These are phyloP conservation scores for Lunasporangiospora selenospora DNA, from an alignment of 192 early-diverging fungal species.

Conservation along the genomic window DNA sequence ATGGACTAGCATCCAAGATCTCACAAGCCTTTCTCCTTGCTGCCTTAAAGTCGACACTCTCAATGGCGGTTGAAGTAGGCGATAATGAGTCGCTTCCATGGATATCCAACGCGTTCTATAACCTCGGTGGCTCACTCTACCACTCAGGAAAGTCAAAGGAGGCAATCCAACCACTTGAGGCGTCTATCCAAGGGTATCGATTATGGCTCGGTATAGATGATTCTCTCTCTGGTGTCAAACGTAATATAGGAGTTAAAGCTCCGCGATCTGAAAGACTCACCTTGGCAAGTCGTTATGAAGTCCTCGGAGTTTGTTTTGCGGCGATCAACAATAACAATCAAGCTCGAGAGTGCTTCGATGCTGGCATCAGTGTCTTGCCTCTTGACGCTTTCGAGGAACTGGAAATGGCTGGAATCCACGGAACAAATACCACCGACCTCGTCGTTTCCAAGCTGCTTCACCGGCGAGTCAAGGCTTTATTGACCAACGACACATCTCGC, in stretches of 20 bases:
- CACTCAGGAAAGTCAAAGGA: conserved; percentile 20
- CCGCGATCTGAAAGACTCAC: background rate
- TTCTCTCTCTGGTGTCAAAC: no score
- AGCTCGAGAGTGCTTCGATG: conserved; percentile 17
- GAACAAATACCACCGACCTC: conserved; percentile 1
- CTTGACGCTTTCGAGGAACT: conserved; percentile 13
- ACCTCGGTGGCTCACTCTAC: conserved; percentile 51
- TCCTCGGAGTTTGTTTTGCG: conserved; percentile 28
- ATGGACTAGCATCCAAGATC: background rate
- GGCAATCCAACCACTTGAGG: conserved; percentile 49
- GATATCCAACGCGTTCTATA: conserved; percentile 60
- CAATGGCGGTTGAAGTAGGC: conserved; percentile 18
- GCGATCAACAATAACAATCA: conserved; percentile 3
- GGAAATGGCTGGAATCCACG: conserved; percentile 1
- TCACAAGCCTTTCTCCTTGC: conserved; percentile 3
- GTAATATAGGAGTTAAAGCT: background rate
- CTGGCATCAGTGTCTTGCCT: conserved; percentile 13
- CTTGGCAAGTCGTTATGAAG: conserved; percentile 34
- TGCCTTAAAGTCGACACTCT: conserved; percentile 34
- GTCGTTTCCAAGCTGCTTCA: conserved; percentile 31
- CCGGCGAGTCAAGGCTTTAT: conserved; percentile 9
- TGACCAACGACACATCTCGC: conserved; percentile 8
- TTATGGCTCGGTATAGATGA: conserved; percentile 10
- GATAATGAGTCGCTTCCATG: conserved; percentile 54
- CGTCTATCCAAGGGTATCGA: conserved; percentile 9